phyloP scores from a whole-genome alignment of 1,284 basidiomycete genomes.

The Hemileia vastatrix region DNA sequence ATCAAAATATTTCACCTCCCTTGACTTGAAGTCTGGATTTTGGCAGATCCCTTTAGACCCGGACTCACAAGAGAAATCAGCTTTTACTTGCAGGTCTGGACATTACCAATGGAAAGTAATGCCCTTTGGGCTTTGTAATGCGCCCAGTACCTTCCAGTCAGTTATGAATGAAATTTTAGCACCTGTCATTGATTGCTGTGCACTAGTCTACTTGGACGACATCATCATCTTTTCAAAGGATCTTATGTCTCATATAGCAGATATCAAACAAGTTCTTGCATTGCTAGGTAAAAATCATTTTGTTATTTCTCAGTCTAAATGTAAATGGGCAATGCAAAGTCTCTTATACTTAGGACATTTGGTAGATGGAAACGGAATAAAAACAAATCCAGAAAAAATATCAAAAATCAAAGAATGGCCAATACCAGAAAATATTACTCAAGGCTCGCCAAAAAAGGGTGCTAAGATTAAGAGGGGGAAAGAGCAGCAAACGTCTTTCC shows the following conservation, averaged over 20 bases:
- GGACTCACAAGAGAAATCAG: neutral
- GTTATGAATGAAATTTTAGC: slow-evolving; percentile 7
- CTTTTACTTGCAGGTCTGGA: slow-evolving; percentile 2
- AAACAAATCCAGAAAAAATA: slow-evolving; percentile 1
- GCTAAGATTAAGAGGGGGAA: too few relatives aligned
- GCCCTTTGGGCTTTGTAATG: slow-evolving; percentile 9
- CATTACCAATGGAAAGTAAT: slow-evolving; percentile 13
- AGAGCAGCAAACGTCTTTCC: too few relatives aligned
- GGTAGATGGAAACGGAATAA: neutral
- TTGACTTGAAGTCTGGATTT: slow-evolving; percentile 13
- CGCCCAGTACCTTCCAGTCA: slow-evolving; percentile 4
- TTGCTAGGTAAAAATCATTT: too few relatives aligned
- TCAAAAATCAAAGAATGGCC: slow-evolving; percentile 3
- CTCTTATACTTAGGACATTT: neutral
- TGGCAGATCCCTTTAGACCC: neutral
- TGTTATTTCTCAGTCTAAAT: too few relatives aligned
- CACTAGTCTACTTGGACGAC: slow-evolving; percentile 12
- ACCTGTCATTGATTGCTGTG: neutral
- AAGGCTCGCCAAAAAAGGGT: slow-evolving; percentile 2
- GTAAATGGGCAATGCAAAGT: neutral
- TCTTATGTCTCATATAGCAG: neutral
- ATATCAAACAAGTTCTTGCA: neutral
- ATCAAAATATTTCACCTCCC: neutral
- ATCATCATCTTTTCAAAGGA: slow-evolving; percentile 1
- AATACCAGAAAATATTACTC: slow-evolving; percentile 3